A percentile compares a stretch with the other conserved stretches of the same genome.
These are phyloP conservation scores for Vitis rotundifolia DNA, from an alignment of 164 flowering plant genomes.

Conservation along the genomic window DNA sequence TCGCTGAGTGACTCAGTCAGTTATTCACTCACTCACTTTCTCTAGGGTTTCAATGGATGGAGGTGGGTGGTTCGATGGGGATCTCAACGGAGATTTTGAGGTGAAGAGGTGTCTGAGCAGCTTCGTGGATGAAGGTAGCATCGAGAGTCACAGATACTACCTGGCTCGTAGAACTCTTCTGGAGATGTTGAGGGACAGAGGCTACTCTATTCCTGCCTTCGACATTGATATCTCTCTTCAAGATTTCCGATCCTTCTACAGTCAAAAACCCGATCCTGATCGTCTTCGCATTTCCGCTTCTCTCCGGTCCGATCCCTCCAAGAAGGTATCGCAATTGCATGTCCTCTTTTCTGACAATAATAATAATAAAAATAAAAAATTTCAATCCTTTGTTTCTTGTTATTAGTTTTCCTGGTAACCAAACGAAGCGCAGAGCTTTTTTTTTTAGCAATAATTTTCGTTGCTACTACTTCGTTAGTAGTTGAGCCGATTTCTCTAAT, in stretches of 20 bases:
- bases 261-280: conserved; percentile 52
- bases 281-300: conserved; percentile 45
- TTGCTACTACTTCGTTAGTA: too few species aligned
- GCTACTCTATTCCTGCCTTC: conserved; percentile 50
- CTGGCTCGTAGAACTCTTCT: conserved; percentile 63
- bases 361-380: too few species aligned
- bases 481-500: too few species aligned
- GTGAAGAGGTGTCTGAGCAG: conserved; percentile 41
- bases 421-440: too few species aligned
- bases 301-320: conserved; percentile 45
- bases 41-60: neutral
- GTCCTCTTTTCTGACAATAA: neutral
- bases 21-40: too few species aligned
- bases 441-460: too few species aligned
- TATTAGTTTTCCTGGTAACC: too few species aligned
- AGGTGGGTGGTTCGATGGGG: conserved; percentile 14
- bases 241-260: conserved; percentile 54
- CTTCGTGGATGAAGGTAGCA: conserved; percentile 58
- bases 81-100: conserved; percentile 15
- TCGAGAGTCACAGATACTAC: conserved; percentile 73
- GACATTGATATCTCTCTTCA: conserved; percentile 60
- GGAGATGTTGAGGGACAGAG: conserved; percentile 87
- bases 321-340: conserved; percentile 36
- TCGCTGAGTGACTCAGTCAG: too few species aligned
- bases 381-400: neutral